Evolutionary conservation across 805 yeast genomes (phyloP), one percentile per base, ranked within the genome.

Genomic region (Candida boidinii): DNA sequence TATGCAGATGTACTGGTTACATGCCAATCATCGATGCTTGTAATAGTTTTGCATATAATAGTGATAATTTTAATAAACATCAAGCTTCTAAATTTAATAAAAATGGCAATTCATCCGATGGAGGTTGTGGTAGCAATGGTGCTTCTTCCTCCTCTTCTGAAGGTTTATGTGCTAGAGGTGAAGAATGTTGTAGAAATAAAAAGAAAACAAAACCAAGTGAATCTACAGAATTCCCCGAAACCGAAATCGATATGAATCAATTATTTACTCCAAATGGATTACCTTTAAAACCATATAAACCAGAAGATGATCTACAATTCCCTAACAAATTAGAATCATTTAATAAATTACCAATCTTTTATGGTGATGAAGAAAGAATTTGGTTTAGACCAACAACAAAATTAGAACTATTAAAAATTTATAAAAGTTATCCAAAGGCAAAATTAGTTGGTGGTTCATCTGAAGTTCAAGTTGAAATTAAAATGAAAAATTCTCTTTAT

Each of bases 1-100:
- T 66, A 28, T 66, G 73, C 44, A 46, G 73, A 24, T 66, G 73
- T 46, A 66, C 73, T 7, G 73, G 73, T 7, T 67, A 66, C 45
- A 66, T 63, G 54, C 70, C 73, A 3, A 66, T 66, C 26, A 54
- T 66, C 12, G 70, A 66, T 39, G 72, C 72, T 6, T 67, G 67
- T 4, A 49, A 58, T 34, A 60, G 68, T 5, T 66, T 66, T 48
- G 60, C 62, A 4, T 40, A 50, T 34, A 60, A 56, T 34, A 50
- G 56, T 25, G 55, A 52, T 26, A 46, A 53, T 29, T 51, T 41
- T 36, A 53, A 54, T 39, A 28, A 34, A 33, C 44, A 24, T 12
- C 14, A 17, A 13, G 16, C 18, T 7, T 34, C 36, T n/a, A 30
- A 36, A 14, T 26, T 30, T 13, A 37, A 23, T 8, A 8, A 17